phyloP scores from a whole-genome alignment of 2,329 filamentous ascomycete genomes.

The Capronia americana region DNA sequence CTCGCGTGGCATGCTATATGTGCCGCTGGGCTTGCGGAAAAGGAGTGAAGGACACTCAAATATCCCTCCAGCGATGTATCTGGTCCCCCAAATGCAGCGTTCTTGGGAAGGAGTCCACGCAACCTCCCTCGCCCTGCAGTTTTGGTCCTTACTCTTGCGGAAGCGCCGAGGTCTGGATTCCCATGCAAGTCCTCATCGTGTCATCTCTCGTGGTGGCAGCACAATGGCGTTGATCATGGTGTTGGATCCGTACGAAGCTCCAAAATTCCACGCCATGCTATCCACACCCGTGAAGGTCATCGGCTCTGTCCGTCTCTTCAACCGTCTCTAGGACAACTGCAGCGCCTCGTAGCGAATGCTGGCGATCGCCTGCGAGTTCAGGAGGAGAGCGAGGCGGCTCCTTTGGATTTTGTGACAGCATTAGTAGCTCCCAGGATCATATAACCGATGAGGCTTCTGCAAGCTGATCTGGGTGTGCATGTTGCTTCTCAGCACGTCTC shows the following conservation, averaged over 20 bases:
- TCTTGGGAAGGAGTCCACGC: background rate
- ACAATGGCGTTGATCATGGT: background rate
- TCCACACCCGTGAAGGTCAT: background rate
- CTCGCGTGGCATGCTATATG: background rate
- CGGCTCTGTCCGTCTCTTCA: background rate
- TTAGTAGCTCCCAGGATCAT: background rate
- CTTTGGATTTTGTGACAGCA: background rate
- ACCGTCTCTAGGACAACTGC: background rate
- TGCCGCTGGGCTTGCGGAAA: background rate
- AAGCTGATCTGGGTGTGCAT: background rate
- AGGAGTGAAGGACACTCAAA: background rate
- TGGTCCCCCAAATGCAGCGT: background rate
- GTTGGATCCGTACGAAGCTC: background rate
- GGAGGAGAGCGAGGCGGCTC: background rate
- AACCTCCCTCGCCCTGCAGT: too few relatives aligned
- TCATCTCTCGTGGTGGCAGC: background rate
- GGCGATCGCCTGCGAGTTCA: background rate
- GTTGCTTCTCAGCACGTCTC: background rate
- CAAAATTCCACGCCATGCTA: background rate
- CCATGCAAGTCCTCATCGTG: background rate
- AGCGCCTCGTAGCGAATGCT: background rate
- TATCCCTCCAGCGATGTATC: background rate
- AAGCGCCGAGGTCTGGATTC: background rate
- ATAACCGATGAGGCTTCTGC: background rate
- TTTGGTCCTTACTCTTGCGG: background rate